Evolutionary conservation across 78 protist species (phyloP).

Genomic region (Dictyostelium intermedium): DNA sequence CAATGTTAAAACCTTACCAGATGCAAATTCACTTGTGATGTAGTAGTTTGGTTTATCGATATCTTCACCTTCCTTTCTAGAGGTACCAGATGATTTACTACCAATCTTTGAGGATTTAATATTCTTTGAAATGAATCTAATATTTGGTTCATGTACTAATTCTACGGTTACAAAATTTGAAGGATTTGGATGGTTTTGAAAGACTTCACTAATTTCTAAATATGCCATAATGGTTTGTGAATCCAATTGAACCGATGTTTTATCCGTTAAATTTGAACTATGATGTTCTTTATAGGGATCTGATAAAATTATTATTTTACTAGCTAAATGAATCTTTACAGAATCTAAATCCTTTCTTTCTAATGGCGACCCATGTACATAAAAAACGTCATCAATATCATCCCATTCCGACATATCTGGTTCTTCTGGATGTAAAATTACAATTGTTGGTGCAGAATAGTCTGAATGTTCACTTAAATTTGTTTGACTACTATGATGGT

Average conservation of each 20-base stretch:
- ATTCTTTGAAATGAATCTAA: constrained; percentile 55
- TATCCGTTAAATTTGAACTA: constrained; percentile 25
- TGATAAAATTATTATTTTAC: constrained; percentile 54
- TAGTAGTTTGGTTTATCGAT: constrained; percentile 72
- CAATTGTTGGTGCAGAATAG: constrained; percentile 33
- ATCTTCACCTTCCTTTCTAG: constrained; percentile 36
- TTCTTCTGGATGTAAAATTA: constrained; percentile 64
- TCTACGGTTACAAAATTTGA: constrained; percentile 42
- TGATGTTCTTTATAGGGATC: constrained; percentile 46
- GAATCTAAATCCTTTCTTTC: constrained; percentile 65
- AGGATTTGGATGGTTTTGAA: constrained; percentile 5
- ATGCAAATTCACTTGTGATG: constrained; percentile 67
- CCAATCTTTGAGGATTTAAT: constrained; percentile 16
- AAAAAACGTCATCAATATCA: constrained; percentile 58
- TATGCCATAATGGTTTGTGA: constrained; percentile 70
- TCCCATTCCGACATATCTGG: constrained; percentile 81
- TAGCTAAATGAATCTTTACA: constrained; percentile 34
- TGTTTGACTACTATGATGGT: neutral
- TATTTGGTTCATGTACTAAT: constrained; percentile 72
- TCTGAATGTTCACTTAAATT: neutral
- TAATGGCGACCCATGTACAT: constrained; percentile 45
- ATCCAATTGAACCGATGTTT: constrained; percentile 64
- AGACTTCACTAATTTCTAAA: constrained; percentile 53
- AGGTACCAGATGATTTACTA: neutral
- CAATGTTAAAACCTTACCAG: constrained; percentile 34